phyloP scores from a whole-genome alignment of 23 red algal species.

The Agarophyton chilense region DNA sequence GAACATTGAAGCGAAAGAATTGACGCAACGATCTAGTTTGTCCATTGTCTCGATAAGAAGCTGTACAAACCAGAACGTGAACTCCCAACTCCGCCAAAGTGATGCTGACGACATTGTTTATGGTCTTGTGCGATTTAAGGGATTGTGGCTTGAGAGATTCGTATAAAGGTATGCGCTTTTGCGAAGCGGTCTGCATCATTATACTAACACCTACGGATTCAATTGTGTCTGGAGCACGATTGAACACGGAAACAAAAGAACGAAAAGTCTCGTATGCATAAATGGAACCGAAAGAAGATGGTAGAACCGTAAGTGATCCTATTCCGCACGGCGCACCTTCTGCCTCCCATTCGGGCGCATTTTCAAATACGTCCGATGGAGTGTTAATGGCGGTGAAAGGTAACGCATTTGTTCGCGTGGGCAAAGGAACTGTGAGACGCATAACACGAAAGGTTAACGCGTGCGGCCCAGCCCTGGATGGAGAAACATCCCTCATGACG shows the following conservation, averaged over 20 bases:
- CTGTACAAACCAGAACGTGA: constrained; percentile 61
- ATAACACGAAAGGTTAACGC: constrained; percentile 55
- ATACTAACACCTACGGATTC: constrained; percentile 36
- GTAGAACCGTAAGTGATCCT: constrained; percentile 59
- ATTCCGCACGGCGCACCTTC: constrained; percentile 71
- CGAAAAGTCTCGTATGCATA: constrained; percentile 77
- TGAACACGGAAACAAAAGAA: constrained; percentile 62
- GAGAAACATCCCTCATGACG: constrained; percentile 26
- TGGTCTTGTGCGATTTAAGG: constrained; percentile 28
- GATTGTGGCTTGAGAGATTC: not conserved
- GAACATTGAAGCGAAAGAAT: constrained; percentile 77
- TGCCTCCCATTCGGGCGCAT: constrained; percentile 54
- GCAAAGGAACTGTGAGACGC: constrained; percentile 55
- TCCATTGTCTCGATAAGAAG: constrained; percentile 31
- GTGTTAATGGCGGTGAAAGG: constrained; percentile 39
- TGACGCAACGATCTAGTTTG: constrained; percentile 35
- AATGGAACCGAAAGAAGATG: constrained; percentile 70
- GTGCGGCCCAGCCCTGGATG: constrained; percentile 24
- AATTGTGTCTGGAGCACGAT: constrained; percentile 31
- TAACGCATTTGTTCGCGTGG: constrained; percentile 21
- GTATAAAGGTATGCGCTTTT: constrained; percentile 22
- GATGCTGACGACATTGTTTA: constrained; percentile 62
- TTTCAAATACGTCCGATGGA: constrained; percentile 7
- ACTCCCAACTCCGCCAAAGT: constrained; percentile 61
- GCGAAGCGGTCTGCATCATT: constrained; percentile 59